phyloP scores from a whole-genome alignment of 202 grass and related monocot genomes.

The Hordeum pubiflorum region DNA sequence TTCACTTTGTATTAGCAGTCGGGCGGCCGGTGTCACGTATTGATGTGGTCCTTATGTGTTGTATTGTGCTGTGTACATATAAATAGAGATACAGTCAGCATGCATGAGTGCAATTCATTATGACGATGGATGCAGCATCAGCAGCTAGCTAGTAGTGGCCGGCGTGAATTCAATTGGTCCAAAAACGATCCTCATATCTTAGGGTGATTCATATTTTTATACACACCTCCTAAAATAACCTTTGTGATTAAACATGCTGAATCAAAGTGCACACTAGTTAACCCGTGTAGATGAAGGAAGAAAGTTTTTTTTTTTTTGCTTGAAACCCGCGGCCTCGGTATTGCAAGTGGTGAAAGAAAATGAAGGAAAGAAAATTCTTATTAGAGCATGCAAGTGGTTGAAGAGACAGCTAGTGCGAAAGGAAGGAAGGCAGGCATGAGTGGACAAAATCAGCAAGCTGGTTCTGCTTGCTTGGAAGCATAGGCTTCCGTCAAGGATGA shows the following conservation, averaged over 20 bases:
- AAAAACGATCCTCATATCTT: neutral
- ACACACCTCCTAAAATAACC: neutral
- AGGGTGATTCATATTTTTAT: neutral
- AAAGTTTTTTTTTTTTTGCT: neutral
- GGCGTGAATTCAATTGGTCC: neutral
- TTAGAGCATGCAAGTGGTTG: too few species aligned
- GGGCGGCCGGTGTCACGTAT: neutral
- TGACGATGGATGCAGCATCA: neutral
- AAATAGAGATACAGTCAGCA: neutral
- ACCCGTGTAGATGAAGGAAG: neutral
- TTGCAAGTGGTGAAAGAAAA: too few species aligned
- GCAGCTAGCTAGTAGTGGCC: neutral
- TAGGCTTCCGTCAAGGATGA: neutral
- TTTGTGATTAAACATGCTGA: neutral
- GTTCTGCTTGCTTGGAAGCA: constrained; percentile 9
- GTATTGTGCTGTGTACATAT: neutral
- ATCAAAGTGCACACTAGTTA: neutral
- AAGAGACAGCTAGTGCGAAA: neutral
- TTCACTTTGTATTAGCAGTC: neutral
- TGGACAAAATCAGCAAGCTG: neutral
- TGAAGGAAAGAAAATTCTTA: too few species aligned
- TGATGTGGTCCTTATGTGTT: neutral
- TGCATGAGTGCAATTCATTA: neutral
- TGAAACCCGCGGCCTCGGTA: too few species aligned
- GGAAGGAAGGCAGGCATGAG: neutral